Evolutionary conservation across 768 basidiomycete genomes (phyloP), one percentile per base, ranked within the genome.

Genomic region (Brasilioporus rufonigricans): DNA sequence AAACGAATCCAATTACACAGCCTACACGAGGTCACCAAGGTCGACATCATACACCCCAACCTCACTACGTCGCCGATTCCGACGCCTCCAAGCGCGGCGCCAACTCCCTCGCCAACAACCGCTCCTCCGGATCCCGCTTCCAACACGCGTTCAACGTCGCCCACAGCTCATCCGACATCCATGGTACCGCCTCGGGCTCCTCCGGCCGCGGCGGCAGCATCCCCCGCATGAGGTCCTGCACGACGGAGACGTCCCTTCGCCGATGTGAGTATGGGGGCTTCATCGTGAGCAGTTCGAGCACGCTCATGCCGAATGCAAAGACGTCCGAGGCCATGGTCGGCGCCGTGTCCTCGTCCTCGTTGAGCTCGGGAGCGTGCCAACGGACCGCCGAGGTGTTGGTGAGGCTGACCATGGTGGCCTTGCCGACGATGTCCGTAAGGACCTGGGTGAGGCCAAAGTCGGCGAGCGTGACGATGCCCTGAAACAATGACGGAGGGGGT

Each of bases 401-500:
- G 48, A 85, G 67, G 4, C 76, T 78, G n/a, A 71, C 63, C 26
- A 79, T 76, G 32, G 75, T 74, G 26, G 72, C 63, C 53, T 67
- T 77, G 52, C 81, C 81, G 1, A 81, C 79, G 27, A 85, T 75
- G 40, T 84, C 82, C 54, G 80, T 79, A 35, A 86, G 76, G 27
- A 84, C 71, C 61, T 81, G 83, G 18, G 84, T 80, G 71, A 85
- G 79, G 40, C 84, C 83, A 63, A 86, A 86, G 59, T 86, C 84
- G 56, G 80, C 81, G 14, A 86, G 80, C 31, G 79, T 73, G 24
- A 83, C 78, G 57, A 79, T 71, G 13, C 76, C 78, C 84, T 85
- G 19, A 39, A 21, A n/a, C 1, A 13, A 13, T 14, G 23, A 35
- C 18, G 12, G 12, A 19, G 18, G 24, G 9, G 4, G 5, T 1